Evolutionary conservation across 345 rosid genomes (phyloP).

Genomic region (Eucalyptus melliodora): DNA sequence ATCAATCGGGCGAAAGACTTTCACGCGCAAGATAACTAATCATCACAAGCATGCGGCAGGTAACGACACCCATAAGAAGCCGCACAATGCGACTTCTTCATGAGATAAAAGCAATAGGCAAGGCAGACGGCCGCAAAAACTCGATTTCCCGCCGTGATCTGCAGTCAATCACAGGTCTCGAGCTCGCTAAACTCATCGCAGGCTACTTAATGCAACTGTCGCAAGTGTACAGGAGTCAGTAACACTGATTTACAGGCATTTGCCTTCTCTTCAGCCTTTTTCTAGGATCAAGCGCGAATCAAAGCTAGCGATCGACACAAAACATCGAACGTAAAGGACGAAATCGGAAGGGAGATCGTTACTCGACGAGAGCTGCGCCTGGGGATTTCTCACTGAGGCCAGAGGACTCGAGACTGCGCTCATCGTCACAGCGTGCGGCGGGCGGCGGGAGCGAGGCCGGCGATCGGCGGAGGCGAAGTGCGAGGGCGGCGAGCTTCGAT

Average conservation of each 20-base stretch:
- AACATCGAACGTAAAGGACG: no score
- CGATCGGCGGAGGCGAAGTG: rapidly evolving
- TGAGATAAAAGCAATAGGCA: no score
- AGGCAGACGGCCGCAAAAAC: background rate
- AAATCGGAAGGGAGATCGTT: background rate
- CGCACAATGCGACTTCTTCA: no score
- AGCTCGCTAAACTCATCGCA: background rate
- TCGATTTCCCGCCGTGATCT: background rate
- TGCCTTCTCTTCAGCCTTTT: background rate
- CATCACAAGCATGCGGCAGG: no score
- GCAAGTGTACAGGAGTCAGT: background rate
- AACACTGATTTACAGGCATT: background rate
- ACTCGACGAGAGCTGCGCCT: background rate
- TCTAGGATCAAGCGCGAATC: background rate
- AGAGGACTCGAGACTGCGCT: background rate
- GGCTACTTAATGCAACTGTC: background rate
- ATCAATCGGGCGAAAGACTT: no score
- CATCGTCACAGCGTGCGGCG: background rate
- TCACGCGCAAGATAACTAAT: no score
- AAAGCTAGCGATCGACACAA: background rate
- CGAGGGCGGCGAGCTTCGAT: no score
- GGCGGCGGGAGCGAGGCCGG: background rate
- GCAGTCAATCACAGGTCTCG: background rate
- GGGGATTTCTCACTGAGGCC: background rate
- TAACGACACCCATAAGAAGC: no score